Base-by-base conservation (phyloP, 106 monocot genomes). In the Xerophyta viscosa region DNA sequence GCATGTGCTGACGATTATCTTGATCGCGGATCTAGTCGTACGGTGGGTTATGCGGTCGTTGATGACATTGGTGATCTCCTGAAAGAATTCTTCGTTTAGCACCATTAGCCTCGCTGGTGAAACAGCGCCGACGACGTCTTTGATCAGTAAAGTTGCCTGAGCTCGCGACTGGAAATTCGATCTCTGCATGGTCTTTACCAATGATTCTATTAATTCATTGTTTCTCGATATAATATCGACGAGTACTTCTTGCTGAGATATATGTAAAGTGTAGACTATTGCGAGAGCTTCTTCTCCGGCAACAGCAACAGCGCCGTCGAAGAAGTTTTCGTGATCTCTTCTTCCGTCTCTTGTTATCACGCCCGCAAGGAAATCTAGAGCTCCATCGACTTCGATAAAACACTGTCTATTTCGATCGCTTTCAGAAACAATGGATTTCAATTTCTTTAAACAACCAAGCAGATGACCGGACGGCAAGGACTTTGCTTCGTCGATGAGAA, bases 361-460 rank as follows among this genome's bases (percentile, higher is more conserved):
- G 18, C 8, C 2, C 19, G 46, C 4, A 7, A 46, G 20, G 19
- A 46, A 3, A 7, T 46, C 9, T 46, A 19, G 8, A 7, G 46
- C 46, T 18, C 18, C 46, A 19, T 13, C 15, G 46, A 20, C 61
- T 6, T 69, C 54, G 5, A 66, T 4, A 26, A 77, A 46, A 26
- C 44, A 66, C 2, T 69, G 69, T 14, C 82, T 65, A 61, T 73
- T 77, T 52, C 66, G 47, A 39, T 83, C 73, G 48, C 41, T 66
- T n/a, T 73, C 72, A 43, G 65, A 47, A 12, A 58, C 65, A 20
- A 77, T 37, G 0, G 41, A 0, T 0, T 54, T 20, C 19, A 73
- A 24, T 13, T 49, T 37, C 4, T 37, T 43, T 5, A 83, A 57
- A 12, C 77, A 43, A 25, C 47, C 15, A 30, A 49, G 20, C 19